Evolutionary conservation across 495 filamentous ascomycete species (phyloP), one percentile per base, ranked within the genome.

Genomic region (Penicillium verhagenii): DNA sequence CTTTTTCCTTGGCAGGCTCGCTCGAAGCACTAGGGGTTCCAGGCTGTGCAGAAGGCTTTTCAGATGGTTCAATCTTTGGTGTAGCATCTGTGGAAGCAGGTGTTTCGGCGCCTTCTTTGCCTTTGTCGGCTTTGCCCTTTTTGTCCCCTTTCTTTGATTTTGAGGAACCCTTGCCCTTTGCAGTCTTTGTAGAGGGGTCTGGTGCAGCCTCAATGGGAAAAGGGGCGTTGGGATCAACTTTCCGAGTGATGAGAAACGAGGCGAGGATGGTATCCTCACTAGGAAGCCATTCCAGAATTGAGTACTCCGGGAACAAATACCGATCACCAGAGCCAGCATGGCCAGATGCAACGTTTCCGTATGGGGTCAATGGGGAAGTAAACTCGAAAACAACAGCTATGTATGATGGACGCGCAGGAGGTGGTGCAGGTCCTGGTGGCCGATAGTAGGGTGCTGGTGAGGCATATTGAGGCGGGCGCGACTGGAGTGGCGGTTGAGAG

Each of bases 361-460:
- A 77, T 1, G 76, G 74, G 11, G 76, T 77, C 47, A 78, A 57
- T 0, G 76, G 76, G 9, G 76, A 79, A 1, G 75, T 77, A 60
- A 96, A 96, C 64, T 96, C 93, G 50, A 98, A 89, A 9, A 92
- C 84, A 2, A 96, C 77, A 14, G 88, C 82, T 33, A 83, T 82
- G 64, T 87, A 85, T 59, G 89, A 83, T 6, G 85, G 74, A 49
- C 69, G 68, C 10, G 68, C 69, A 40, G 71, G 68, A 1, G 67
- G 58, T 1, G 67, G 60, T 14, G 68, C 61, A 7, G 73, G 63
- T 24, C 26, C 42, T 1, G 65, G 57, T 13, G 67, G 63, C 20
- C 71, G 72, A 40, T 74, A 72, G 47, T 74, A 77, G 8, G 70
- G 61, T 16, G 60, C 52, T 9, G 73, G 68, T 6, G 72, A 65